Conservation (phyloP, 1,284 basidiomycete genomes). For the Naganishia sp. region DNA sequence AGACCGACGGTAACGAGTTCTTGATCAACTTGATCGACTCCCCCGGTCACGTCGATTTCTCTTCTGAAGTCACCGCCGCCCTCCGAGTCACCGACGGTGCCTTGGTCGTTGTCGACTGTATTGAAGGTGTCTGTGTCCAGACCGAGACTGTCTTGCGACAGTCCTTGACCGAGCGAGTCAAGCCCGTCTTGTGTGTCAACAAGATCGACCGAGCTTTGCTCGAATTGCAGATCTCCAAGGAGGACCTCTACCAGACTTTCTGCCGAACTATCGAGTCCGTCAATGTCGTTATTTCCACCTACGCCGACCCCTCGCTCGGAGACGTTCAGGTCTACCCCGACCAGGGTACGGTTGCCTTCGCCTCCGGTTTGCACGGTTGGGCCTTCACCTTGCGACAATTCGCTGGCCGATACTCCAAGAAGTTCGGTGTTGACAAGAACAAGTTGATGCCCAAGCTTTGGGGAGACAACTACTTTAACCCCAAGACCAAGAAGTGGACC, state of each 20-base stretch:
- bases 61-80: conserved; percentile 98
- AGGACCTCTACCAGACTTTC: conserved; percentile 98
- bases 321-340: conserved; percentile 99
- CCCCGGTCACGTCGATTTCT: conserved; percentile 99
- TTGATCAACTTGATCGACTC: conserved; percentile 99
- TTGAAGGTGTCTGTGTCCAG: conserved; percentile 99
- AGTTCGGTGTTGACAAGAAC: conserved; percentile 97
- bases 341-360: conserved; percentile 97
- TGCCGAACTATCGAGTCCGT: conserved; percentile 95
- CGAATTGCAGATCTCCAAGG: conserved; percentile 96
- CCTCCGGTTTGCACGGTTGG: conserved; percentile 99
- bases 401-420: conserved; percentile 92
- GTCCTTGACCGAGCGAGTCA: conserved; percentile 96
- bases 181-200: conserved; percentile 99
- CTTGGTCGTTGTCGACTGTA: conserved; percentile 97
- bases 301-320: conserved; percentile 91
- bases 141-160: conserved; percentile 99
- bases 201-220: conserved; percentile 99
- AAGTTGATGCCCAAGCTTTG: conserved; percentile 98
- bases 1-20: conserved; percentile 92
- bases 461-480: conserved; percentile 99
- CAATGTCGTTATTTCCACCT: conserved; percentile 98
- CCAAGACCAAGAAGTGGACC: conserved; percentile 95
- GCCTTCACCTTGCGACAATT: conserved; percentile 99
- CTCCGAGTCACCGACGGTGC: conserved; percentile 99